A percentile compares a stretch with the other conserved stretches of the same genome.
phyloP scores from a whole-genome alignment of 2,329 filamentous ascomycete genomes.

The Alternaria consortialis region DNA sequence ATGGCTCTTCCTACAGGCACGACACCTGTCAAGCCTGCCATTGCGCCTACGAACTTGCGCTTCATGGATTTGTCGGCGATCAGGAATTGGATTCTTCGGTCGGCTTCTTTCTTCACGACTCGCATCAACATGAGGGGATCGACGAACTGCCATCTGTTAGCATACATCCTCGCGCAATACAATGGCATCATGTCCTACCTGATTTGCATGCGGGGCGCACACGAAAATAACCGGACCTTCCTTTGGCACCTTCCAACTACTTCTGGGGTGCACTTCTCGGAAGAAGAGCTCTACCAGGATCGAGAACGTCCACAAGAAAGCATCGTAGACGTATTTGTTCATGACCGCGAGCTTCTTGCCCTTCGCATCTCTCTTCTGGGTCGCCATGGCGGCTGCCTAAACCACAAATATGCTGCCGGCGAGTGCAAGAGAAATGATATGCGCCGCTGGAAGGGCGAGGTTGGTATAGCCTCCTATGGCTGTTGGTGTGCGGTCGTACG shows the following conservation, averaged over 20 bases:
- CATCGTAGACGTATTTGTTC: constrained; percentile 79
- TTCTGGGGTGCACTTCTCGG: constrained; percentile 92
- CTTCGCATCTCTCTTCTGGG: constrained; percentile 26
- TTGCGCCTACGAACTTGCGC: constrained; percentile 85
- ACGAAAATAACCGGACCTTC: constrained; percentile 93
- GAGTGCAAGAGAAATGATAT: neutral
- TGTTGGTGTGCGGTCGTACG: constrained; percentile 15
- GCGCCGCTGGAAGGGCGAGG: neutral
- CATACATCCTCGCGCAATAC: neutral
- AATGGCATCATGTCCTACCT: constrained; percentile 29
- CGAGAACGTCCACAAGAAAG: constrained; percentile 78
- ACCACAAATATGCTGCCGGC: constrained; percentile 1
- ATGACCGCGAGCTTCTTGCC: constrained; percentile 60
- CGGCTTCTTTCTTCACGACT: constrained; percentile 84
- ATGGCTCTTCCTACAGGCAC: constrained; percentile 94
- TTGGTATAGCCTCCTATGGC: constrained; percentile 15
- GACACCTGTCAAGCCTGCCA: constrained; percentile 83
- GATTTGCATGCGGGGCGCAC: constrained; percentile 93
- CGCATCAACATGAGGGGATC: constrained; percentile 94
- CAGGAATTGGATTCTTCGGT: constrained; percentile 88
- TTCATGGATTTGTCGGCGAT: constrained; percentile 96
- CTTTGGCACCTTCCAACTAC: constrained; percentile 92
- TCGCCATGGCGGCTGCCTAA: constrained; percentile 22
- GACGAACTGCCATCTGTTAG: constrained; percentile 73
- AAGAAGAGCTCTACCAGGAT: constrained; percentile 96